Percentiles rank a stretch among this genome's conserved stretches.
Evolutionary conservation across 306 rosid genomes (phyloP).

Genomic region (Delonix regia): DNA sequence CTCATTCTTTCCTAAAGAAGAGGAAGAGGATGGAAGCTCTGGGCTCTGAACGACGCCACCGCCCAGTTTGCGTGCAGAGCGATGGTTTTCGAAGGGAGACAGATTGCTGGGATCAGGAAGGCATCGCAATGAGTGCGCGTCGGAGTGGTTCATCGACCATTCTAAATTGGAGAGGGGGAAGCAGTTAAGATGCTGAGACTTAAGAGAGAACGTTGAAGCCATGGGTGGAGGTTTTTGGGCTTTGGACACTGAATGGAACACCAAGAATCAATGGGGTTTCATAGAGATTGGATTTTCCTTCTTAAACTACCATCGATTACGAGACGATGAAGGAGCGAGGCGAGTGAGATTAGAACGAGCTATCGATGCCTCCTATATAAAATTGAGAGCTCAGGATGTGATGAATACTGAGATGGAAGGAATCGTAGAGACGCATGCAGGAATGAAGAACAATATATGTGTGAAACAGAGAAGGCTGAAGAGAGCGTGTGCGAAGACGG

Average conservation of each 20-base stretch:
- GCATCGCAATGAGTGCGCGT: background rate
- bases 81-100: background rate
- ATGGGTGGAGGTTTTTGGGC: constrained; percentile 29
- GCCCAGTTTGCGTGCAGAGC: background rate
- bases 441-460: too few species aligned
- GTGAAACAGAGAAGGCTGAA: background rate
- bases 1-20: background rate
- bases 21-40: background rate
- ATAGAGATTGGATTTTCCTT: background rate
- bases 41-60: background rate
- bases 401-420: background rate
- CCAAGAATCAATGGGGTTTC: constrained; percentile 14
- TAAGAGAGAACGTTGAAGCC: constrained; percentile 23
- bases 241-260: constrained; percentile 16
- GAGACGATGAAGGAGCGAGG: background rate
- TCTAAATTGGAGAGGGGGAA: constrained; percentile 20
- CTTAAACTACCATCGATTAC: background rate
- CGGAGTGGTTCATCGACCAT: constrained; percentile 26
- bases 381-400: too few species aligned
- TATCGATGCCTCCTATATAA: too few species aligned
- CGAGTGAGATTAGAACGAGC: background rate
- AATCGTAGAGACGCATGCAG: too few species aligned
- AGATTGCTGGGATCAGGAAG: background rate
- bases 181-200: constrained; percentile 9
- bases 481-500: background rate